Evolutionary conservation across 495 filamentous ascomycete species (phyloP), one percentile per base, ranked within the genome.

Genomic region (Penicillium salamii): DNA sequence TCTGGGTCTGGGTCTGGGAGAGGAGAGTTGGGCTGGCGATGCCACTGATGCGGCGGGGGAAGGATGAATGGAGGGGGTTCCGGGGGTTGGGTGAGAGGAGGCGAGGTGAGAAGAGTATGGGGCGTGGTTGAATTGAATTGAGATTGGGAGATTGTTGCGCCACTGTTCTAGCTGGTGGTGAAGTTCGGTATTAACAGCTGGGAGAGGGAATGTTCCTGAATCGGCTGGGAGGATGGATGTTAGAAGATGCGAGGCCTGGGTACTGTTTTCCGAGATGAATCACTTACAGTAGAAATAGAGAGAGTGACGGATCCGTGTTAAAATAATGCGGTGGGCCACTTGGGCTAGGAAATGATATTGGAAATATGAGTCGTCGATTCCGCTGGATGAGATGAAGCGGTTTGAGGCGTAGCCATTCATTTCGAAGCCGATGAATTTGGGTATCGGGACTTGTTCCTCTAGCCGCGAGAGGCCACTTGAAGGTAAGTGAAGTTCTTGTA

Each of bases 341-440:
- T 76, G 72, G 36, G 72, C 72, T 13, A 76, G 68, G 54, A 76
- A 76, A 53, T 76, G 72, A 34, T 74, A 76, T 57, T 76, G 72
- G 52, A 74, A 76, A 49, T 68, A 72, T 13, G 72, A 72, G 53
- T 75, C 71, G 47, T 76, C 72, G 29, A 72, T 61, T 19, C 69
- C 65, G 8, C 55, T 63, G 7, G 62, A 50, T 7, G 69, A 53
- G 12, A 56, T 49, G 26, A 51, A 64, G 11, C 67, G 59, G 26
- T 57, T 57, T 3, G 67, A 43, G 0, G 52, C 55, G 40, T 72
- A 69, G 41, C 67, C 69, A 2, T 65, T 59, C 12, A 67, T 63
- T 54, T 68, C 63, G 34, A 76, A 76, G 33, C 57, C 55, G 29
- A 76, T 76, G 53, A 76, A 76, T 54, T 76, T 76, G 7, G 72